A percentile compares a stretch with the other conserved stretches of the same genome.
Conservation (phyloP, 495 filamentous ascomycete species). For the Penicillium chermesinum region DNA sequence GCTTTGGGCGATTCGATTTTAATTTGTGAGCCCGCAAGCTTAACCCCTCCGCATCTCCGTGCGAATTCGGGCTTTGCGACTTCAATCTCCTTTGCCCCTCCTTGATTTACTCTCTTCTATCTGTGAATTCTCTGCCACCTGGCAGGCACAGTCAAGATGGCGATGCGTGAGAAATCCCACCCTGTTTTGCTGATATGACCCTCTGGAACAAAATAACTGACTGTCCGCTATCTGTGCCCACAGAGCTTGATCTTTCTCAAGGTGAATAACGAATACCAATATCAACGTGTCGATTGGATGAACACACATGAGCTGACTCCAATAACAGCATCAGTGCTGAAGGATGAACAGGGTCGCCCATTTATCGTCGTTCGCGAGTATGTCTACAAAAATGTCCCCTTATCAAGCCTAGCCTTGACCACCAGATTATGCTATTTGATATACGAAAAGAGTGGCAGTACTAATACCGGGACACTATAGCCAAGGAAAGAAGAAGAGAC, state of each 20-base stretch:
- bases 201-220: slow-evolving; percentile 34
- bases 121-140: slow-evolving; percentile 23
- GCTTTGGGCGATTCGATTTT: slow-evolving; percentile 34
- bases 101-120: slow-evolving; percentile 11
- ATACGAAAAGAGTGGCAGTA: too few species aligned
- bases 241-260: slow-evolving; percentile 73
- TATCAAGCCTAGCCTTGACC: slow-evolving; percentile 3
- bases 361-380: slow-evolving; percentile 99
- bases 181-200: slow-evolving; percentile 24
- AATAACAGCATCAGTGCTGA: slow-evolving; percentile 61
- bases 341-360: slow-evolving; percentile 93
- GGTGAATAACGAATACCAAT: slow-evolving; percentile 40
- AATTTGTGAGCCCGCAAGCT: slow-evolving; percentile 20
- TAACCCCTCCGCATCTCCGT: slow-evolving; percentile 19
- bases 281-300: not conserved
- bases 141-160: slow-evolving; percentile 50
- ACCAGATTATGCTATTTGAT: too few species aligned
- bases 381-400: slow-evolving; percentile 35
- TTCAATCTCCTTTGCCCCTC: slow-evolving; percentile 8
- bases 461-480: too few species aligned
- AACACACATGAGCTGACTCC: slow-evolving; percentile 18
- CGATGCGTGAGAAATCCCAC: slow-evolving; percentile 49
- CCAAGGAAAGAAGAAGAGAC: slow-evolving; percentile 96
- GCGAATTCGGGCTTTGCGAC: slow-evolving; percentile 9
- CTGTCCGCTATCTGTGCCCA: slow-evolving; percentile 3